phyloP scores from a whole-genome alignment of 805 yeast genomes.

The Clavispora phyllophila region DNA sequence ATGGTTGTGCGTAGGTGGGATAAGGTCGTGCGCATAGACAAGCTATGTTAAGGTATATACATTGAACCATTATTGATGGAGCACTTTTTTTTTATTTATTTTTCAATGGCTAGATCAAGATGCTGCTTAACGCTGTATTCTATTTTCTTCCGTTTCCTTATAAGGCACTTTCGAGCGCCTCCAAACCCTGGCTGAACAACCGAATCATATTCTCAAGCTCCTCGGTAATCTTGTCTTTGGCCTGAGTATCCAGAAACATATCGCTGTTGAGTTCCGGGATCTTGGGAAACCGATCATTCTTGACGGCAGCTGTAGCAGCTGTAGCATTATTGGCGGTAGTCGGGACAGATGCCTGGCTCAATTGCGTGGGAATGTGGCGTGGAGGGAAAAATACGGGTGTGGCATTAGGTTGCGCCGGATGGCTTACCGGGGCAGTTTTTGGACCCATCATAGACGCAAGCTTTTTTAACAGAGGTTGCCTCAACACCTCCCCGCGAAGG shows the following conservation, averaged over 20 bases:
- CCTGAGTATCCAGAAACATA: conserved; percentile 33
- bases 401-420: not conserved
- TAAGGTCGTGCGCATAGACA: not conserved
- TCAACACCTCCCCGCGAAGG: not conserved
- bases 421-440: conserved; percentile 1
- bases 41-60: not conserved
- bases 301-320: too few relatives aligned
- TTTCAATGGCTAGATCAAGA: too few relatives aligned
- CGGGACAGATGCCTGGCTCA: not conserved
- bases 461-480: conserved; percentile 1
- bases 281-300: conserved; percentile 25
- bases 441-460: conserved; percentile 2
- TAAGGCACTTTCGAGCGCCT: conserved; percentile 27
- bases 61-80: too few relatives aligned
- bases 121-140: not conserved
- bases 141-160: not conserved
- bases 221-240: conserved; percentile 28
- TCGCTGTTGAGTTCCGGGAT: conserved; percentile 35
- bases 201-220: conserved; percentile 37
- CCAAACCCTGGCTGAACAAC: conserved; percentile 35
- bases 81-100: too few relatives aligned
- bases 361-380: not conserved
- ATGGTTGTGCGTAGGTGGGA: not conserved
- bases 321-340: not conserved
- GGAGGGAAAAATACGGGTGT: not conserved